These are phyloP conservation scores for Pythium aristosporum DNA, from an alignment of 352 stramenopile genomes.

Conservation along the genomic window DNA sequence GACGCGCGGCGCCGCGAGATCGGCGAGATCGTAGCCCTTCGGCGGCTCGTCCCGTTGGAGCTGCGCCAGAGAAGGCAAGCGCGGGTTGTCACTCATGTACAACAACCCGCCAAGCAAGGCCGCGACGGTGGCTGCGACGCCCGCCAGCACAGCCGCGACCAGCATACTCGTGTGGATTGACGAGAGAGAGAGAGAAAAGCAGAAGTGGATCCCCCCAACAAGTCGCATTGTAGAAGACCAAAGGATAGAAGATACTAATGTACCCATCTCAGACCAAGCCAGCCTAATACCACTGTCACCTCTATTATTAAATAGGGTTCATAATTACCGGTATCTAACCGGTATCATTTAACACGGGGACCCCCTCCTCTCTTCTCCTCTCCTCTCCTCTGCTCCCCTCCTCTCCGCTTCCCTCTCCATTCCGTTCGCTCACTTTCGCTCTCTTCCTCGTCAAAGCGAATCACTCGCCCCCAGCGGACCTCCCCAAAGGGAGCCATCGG, in stretches of 20 bases:
- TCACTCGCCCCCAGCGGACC: background rate
- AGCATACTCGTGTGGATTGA: slow-evolving; percentile 2
- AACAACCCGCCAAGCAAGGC: slow-evolving; percentile 4
- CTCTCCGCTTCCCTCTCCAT: slow-evolving; percentile 8
- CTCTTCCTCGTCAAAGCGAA: slow-evolving; percentile 24
- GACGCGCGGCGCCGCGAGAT: slow-evolving; percentile 8
- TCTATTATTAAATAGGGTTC: background rate
- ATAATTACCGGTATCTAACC: slow-evolving; percentile 7
- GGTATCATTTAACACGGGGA: slow-evolving; percentile 11
- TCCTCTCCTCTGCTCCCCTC: background rate
- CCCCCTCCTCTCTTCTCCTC: background rate
- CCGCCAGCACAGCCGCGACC: background rate
- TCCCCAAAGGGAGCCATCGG: slow-evolving; percentile 11
- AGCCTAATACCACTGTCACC: slow-evolving; percentile 8
- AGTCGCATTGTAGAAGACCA: background rate
- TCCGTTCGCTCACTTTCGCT: slow-evolving; percentile 5
- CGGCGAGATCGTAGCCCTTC: slow-evolving; percentile 11
- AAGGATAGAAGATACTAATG: background rate
- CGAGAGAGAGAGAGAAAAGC: background rate
- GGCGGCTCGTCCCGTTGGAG: slow-evolving; percentile 1
- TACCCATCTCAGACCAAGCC: slow-evolving; percentile 3
- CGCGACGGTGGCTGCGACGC: slow-evolving; percentile 1
- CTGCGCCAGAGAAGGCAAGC: background rate
- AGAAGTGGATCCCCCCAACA: background rate
- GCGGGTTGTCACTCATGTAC: slow-evolving; percentile 15